These are phyloP conservation scores for Starmerella geochares DNA, from an alignment of 805 yeast species.

Conservation along the genomic window DNA sequence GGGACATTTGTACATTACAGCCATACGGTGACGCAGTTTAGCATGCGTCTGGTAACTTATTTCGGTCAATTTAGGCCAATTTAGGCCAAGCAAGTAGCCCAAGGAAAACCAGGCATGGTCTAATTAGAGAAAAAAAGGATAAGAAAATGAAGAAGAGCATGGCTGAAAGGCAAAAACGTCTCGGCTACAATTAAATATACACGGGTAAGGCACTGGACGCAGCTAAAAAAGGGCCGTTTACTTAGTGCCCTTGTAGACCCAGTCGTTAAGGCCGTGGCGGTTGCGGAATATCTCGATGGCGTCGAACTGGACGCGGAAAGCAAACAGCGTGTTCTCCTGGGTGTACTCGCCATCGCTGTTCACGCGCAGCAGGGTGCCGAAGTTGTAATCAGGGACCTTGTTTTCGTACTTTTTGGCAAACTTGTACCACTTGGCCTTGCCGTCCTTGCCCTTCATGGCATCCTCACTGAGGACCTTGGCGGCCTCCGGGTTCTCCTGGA, in stretches of 20 bases:
- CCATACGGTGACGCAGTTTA: no score
- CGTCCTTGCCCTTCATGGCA: constrained; percentile 65
- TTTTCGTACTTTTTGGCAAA: constrained; percentile 76
- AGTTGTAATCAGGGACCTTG: constrained; percentile 77
- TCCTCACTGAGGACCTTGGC: constrained; percentile 58
- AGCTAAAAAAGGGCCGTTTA: not conserved
- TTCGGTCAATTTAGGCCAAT: no score
- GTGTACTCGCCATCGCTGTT: constrained; percentile 62
- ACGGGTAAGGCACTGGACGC: no score
- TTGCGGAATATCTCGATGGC: constrained; percentile 93
- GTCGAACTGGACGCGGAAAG: constrained; percentile 84
- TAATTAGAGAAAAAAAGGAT: no score
- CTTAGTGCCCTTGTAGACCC: constrained; percentile 40
- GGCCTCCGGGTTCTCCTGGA: constrained; percentile 43
- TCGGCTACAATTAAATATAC: no score
- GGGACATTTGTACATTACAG: no score
- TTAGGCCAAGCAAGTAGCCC: no score
- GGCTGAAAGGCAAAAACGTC: no score
- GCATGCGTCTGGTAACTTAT: no score
- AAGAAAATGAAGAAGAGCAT: no score
- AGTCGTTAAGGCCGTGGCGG: constrained; percentile 80
- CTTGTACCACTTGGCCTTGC: constrained; percentile 84
- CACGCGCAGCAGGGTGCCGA: constrained; percentile 86
- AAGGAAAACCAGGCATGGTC: no score
- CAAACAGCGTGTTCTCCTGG: constrained; percentile 77